A percentile compares a stretch with the other conserved stretches of the same genome.
Conservation (phyloP, 805 yeast species). For the Metschnikowia picachoensis region DNA sequence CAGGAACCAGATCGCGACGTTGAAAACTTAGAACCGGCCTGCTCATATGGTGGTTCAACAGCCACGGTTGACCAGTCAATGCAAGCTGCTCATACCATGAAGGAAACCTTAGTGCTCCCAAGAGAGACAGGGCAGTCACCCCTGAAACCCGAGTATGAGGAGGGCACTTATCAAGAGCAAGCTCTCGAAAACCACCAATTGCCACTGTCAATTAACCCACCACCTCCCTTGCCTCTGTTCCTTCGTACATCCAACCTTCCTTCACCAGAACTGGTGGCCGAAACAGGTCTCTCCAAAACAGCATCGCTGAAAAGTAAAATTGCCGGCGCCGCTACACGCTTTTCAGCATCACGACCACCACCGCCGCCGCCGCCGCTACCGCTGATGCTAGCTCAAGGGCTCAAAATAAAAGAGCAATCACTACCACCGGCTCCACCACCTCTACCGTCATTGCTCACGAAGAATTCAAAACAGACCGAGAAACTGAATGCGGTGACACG, state of each 20-base stretch:
- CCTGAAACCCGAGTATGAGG: background rate
- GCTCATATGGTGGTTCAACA: conserved; percentile 1
- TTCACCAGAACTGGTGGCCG: too few species aligned
- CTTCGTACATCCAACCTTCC: background rate
- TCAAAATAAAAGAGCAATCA: background rate
- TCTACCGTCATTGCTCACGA: background rate
- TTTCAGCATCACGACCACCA: conserved; percentile 1
- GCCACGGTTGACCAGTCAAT: conserved; percentile 3
- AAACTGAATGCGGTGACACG: conserved; percentile 8
- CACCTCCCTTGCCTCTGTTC: background rate
- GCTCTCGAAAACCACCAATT: background rate
- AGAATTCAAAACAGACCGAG: background rate
- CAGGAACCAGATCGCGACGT: too few species aligned
- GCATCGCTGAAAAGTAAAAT: too few species aligned
- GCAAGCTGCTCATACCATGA: too few species aligned
- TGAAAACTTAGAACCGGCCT: too few species aligned
- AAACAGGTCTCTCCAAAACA: too few species aligned
- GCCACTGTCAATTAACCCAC: background rate
- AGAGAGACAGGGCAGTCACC: too few species aligned
- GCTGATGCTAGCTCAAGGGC: background rate
- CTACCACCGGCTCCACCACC: conserved; percentile 9
- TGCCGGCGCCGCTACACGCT: too few species aligned
- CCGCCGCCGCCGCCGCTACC: conserved; percentile 9
- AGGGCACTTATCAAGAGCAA: background rate
- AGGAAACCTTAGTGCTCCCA: too few species aligned